Percentiles rank a stretch among this genome's conserved stretches.
phyloP scores from a whole-genome alignment of 2,329 filamentous ascomycete species.

The Pseudogymnoascus verrucosus region DNA sequence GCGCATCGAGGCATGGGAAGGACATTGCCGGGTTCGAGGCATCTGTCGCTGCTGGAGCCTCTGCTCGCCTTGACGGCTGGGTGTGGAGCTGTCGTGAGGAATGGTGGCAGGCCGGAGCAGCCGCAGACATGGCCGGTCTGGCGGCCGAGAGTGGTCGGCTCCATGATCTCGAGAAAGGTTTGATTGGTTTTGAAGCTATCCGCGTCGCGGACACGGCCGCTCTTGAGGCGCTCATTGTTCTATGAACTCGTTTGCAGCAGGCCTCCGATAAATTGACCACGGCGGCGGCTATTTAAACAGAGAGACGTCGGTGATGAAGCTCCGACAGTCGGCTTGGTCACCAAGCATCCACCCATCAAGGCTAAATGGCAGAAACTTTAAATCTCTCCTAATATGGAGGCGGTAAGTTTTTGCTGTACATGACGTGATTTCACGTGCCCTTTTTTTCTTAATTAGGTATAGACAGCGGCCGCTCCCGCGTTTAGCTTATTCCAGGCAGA shows the following conservation, averaged over 20 bases:
- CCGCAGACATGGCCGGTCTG: constrained; percentile 11
- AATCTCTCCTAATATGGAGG: background rate
- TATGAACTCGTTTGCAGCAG: background rate
- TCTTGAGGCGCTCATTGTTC: constrained; percentile 22
- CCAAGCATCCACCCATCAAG: constrained; percentile 1
- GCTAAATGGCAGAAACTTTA: constrained; percentile 6
- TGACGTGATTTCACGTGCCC: constrained; percentile 8
- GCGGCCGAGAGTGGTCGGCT: constrained; percentile 15
- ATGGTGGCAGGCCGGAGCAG: constrained; percentile 13
- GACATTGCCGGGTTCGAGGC: constrained; percentile 78
- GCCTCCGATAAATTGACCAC: background rate
- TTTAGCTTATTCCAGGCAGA: background rate
- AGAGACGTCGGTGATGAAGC: constrained; percentile 2
- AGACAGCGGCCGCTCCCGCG: background rate
- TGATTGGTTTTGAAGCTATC: constrained; percentile 15
- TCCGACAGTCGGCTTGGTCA: background rate
- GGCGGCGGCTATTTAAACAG: background rate
- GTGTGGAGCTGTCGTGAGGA: constrained; percentile 18
- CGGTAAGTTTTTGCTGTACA: background rate
- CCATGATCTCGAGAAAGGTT: constrained; percentile 14
- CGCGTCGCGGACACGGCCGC: constrained; percentile 18
- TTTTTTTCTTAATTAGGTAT: background rate
- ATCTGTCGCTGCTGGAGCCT: constrained; percentile 16
- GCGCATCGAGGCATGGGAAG: constrained; percentile 81
- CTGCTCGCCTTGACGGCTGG: constrained; percentile 16